A percentile compares a stretch with the other conserved stretches of the same genome.
Conservation (phyloP, 1,284 basidiomycete species). For the Papiliotrema nemorosa region DNA sequence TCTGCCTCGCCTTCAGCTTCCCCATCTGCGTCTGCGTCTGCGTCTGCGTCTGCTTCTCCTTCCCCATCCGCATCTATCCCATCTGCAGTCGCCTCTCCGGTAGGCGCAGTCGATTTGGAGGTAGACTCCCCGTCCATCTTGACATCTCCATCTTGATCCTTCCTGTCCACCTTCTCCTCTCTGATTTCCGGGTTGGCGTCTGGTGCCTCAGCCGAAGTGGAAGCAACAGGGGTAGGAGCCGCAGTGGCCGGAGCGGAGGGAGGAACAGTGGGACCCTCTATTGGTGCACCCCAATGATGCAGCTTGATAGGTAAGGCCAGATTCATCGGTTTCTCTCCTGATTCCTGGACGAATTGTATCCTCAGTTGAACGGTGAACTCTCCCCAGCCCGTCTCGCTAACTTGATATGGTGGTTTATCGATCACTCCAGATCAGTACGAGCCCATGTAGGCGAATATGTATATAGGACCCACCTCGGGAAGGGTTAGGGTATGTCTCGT, state of each 20-base stretch:
- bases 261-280: slow-evolving; percentile 25
- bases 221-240: neutral
- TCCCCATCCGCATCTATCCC: neutral
- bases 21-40: neutral
- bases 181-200: neutral
- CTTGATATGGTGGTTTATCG: slow-evolving; percentile 89
- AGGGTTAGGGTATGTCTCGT: slow-evolving; percentile 93
- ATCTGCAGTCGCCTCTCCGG: neutral
- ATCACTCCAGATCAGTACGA: slow-evolving; percentile 57
- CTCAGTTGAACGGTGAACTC: slow-evolving; percentile 97
- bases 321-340: slow-evolving; percentile 83
- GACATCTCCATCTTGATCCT: neutral
- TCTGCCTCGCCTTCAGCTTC: too few relatives aligned
- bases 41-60: neutral
- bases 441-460: neutral
- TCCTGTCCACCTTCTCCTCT: neutral
- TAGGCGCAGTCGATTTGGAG: neutral
- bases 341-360: slow-evolving; percentile 86
- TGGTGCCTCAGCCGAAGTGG: neutral
- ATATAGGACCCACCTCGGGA: slow-evolving; percentile 65
- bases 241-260: neutral
- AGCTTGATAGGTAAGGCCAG: slow-evolving; percentile 92
- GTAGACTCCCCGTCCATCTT: neutral
- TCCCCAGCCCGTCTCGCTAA: slow-evolving; percentile 98
- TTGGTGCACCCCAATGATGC: slow-evolving; percentile 74